Base-by-base conservation (phyloP, 768 basidiomycete genomes). In the Sistotremastrum niveocremeum region DNA sequence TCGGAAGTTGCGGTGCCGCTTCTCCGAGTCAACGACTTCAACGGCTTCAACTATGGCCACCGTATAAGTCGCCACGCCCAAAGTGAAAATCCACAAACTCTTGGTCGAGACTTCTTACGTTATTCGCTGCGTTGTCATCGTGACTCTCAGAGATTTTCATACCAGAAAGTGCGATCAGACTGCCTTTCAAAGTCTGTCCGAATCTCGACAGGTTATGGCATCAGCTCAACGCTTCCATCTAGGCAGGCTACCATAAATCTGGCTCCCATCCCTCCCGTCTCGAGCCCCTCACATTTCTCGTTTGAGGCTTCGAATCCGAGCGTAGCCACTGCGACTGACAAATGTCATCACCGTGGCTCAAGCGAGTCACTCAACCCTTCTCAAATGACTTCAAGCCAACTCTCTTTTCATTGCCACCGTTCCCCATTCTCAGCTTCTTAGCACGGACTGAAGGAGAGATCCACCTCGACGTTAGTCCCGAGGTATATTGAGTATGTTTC, bases 131-230 rank as follows among this genome's bases (percentile, higher is more conserved):
- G 88, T 54, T 76, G 81, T 3, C 84, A 74, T 58, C 82, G 89
- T 56, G 77, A 85, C 52, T 69, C 75, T 90, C 65, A 65, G 66
- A 56, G 68, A 58, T 6, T 62, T 86, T 37, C 74, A 90, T 56
- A 73, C 73, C 45, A 74, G 81, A 62, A 87, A 84, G 86, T 87
- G 58, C 54, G 81, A 65, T 10, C 34, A 29, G 40, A 47, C 8
- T n/a, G 20, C 8, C 1, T 6, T 5, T n/a, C n/a, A n/a, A n/a
- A n/a, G n/a, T n/a, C n/a, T n/a, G n/a, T n/a, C n/a, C n/a, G n/a
- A n/a, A n/a, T n/a, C n/a, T 48, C 41, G 39, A 37, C 45, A 98
- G 94, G 61, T 70, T 98, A 70, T 99, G 95, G 95, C 91, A 94
- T 62, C 95, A 98, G 61, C 71, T 98, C 31, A 95, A 93, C 0